Conservation (phyloP, 108 stramenopile species). For the Craspedostauros australis region DNA sequence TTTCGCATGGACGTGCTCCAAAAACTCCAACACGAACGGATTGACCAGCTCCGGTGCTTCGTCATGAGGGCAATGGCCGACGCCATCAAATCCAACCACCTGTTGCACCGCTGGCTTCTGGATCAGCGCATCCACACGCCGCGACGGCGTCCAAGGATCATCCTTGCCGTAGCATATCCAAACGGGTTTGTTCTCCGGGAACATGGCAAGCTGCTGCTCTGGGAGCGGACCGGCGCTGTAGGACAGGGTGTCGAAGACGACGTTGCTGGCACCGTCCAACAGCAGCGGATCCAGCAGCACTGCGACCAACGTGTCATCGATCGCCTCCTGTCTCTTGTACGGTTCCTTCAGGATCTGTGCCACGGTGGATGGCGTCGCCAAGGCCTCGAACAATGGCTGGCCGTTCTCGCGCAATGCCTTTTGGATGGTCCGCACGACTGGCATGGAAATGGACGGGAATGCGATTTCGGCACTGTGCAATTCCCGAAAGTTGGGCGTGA, state of each 20-base stretch:
- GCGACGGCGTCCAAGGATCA: constrained; percentile 91
- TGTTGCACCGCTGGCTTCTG: constrained; percentile 54
- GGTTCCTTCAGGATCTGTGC: constrained; percentile 84
- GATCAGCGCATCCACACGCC: constrained; percentile 63
- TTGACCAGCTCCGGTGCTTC: constrained; percentile 90
- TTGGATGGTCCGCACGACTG: constrained; percentile 70
- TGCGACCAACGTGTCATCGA: constrained; percentile 87
- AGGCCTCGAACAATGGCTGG: constrained; percentile 57
- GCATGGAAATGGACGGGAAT: constrained; percentile 56
- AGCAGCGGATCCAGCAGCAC: constrained; percentile 81
- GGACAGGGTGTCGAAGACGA: constrained; percentile 90
- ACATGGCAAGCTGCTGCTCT: constrained; percentile 76
- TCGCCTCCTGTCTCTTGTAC: constrained; percentile 63
- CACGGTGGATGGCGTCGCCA: constrained; percentile 81
- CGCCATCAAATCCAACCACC: constrained; percentile 70
- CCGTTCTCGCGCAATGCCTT: constrained; percentile 67
- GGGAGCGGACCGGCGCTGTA: constrained; percentile 95
- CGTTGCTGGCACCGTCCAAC: constrained; percentile 76
- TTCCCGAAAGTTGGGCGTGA: constrained; percentile 85
- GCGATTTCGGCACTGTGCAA: constrained; percentile 86
- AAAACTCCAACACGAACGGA: constrained; percentile 73
- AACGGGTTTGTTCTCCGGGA: constrained; percentile 50
- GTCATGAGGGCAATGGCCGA: constrained; percentile 95
- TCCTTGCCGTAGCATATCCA: constrained; percentile 85
- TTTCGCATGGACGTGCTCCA: constrained; percentile 45